A percentile compares a stretch with the other conserved stretches of the same genome.
Conservation (phyloP, 495 filamentous ascomycete species). For the Hypoxylon crocopeplum region DNA sequence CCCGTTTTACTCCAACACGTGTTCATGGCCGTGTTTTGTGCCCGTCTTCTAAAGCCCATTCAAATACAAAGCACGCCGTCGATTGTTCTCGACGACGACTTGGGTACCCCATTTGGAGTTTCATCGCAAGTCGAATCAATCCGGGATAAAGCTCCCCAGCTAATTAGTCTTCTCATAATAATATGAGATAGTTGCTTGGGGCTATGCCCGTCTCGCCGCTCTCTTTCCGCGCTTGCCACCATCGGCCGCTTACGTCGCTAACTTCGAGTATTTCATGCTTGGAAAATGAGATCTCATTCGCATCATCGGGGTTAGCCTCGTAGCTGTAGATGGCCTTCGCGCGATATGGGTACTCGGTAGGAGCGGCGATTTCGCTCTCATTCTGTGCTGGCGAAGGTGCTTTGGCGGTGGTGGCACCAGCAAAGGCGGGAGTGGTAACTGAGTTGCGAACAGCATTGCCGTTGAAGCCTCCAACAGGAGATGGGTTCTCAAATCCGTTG, state of each 20-base stretch:
- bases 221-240: conserved; percentile 98
- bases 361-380: conserved; percentile 72
- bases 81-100: conserved; percentile 5
- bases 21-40: conserved; percentile 31
- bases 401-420: conserved; percentile 45
- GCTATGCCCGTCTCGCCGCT: conserved; percentile 96
- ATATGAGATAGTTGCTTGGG: conserved; percentile 95
- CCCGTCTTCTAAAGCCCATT: conserved; percentile 39
- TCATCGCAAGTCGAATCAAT: conserved; percentile 12
- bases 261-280: conserved; percentile 98
- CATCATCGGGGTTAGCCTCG: conserved; percentile 96
- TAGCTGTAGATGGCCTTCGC: conserved; percentile 99
- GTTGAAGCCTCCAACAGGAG: conserved; percentile 79
- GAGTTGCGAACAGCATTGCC: conserved; percentile 49
- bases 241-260: conserved; percentile 93
- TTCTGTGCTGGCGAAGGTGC: conserved; percentile 41
- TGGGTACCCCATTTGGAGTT: conserved; percentile 4
- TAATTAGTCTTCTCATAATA: conserved; percentile 68
- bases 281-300: conserved; percentile 95
- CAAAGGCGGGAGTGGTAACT: conserved; percentile 43
- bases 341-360: conserved; percentile 94
- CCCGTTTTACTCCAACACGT: conserved; percentile 45
- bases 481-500: conserved; percentile 94
- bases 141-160: neutral
- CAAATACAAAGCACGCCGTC: conserved; percentile 31